A percentile compares a stretch with the other conserved stretches of the same genome.
Evolutionary conservation across 352 stramenopile genomes (phyloP).

Genomic region (Pythium volutum): DNA sequence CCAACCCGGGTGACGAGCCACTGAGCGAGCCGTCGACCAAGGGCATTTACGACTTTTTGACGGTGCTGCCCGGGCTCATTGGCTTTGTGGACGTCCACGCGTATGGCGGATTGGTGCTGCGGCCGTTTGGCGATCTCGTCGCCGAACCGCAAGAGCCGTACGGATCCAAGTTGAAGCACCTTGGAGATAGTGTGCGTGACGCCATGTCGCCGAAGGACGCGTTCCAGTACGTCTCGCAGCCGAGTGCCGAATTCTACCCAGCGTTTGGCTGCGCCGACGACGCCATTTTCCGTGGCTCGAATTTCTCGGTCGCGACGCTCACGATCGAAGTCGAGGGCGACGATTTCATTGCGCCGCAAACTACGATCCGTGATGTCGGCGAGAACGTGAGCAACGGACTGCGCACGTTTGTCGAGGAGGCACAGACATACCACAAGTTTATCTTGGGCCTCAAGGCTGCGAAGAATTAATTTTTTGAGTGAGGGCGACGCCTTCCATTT

Average conservation of each 20-base stretch:
- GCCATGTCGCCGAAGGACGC: constrained; percentile 10
- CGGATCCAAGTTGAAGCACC: constrained; percentile 19
- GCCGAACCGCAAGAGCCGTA: constrained; percentile 18
- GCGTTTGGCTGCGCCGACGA: constrained; percentile 29
- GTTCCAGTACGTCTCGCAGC: constrained; percentile 18
- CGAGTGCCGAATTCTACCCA: constrained; percentile 19
- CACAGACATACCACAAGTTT: constrained; percentile 40
- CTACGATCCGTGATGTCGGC: constrained; percentile 54
- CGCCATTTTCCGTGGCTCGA: constrained; percentile 28
- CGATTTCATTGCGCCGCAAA: constrained; percentile 35
- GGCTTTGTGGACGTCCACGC: constrained; percentile 28
- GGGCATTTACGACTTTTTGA: constrained; percentile 24
- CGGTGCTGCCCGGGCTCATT: constrained; percentile 7
- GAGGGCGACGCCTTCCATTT: no score
- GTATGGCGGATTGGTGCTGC: constrained; percentile 17
- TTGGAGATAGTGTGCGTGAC: constrained; percentile 19
- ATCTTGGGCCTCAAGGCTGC: constrained; percentile 26
- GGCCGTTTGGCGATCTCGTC: constrained; percentile 18
- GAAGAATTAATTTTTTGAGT: background rate
- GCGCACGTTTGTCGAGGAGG: constrained; percentile 56
- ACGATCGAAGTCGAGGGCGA: constrained; percentile 32
- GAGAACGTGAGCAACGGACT: constrained; percentile 51
- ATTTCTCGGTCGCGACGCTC: constrained; percentile 29
- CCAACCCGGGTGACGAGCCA: constrained; percentile 20
- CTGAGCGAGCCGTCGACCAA: constrained; percentile 29